phyloP scores from a whole-genome alignment of 2,329 filamentous ascomycete species.

The Pestalotiopsis fici region DNA sequence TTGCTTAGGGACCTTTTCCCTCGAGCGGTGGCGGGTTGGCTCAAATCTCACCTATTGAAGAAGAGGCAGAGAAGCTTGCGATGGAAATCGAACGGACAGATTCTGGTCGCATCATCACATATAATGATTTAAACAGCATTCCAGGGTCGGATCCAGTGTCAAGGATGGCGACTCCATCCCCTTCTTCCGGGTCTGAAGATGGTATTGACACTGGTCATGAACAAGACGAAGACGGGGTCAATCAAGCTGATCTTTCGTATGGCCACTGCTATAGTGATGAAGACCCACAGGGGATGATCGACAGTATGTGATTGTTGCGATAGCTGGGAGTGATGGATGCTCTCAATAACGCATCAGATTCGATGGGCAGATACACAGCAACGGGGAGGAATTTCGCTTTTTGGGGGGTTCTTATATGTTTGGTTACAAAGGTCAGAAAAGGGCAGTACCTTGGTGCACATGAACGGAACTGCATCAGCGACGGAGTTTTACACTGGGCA shows the following conservation, averaged over 20 bases:
- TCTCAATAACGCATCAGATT: background rate
- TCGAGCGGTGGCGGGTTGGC: background rate
- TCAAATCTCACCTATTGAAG: background rate
- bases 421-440: background rate
- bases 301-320: background rate
- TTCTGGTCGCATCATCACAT: conserved; percentile 1
- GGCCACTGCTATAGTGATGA: too few relatives aligned
- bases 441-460: conserved; percentile 1
- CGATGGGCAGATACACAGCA: background rate
- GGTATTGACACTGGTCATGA: background rate
- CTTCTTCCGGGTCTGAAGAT: background rate
- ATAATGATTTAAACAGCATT: background rate
- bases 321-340: background rate
- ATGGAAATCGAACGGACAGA: conserved; percentile 10
- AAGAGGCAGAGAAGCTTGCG: conserved; percentile 7
- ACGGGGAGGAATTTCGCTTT: background rate
- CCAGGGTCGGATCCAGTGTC: background rate
- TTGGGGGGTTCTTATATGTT: background rate
- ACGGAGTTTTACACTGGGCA: conserved; percentile 5
- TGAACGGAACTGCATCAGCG: conserved; percentile 9
- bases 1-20: conserved; percentile 28
- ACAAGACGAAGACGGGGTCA: background rate
- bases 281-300: background rate
- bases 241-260: background rate
- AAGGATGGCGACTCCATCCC: background rate